Base-by-base conservation (phyloP, 176 grass and related monocot species). In the Triticum aestivum region DNA sequence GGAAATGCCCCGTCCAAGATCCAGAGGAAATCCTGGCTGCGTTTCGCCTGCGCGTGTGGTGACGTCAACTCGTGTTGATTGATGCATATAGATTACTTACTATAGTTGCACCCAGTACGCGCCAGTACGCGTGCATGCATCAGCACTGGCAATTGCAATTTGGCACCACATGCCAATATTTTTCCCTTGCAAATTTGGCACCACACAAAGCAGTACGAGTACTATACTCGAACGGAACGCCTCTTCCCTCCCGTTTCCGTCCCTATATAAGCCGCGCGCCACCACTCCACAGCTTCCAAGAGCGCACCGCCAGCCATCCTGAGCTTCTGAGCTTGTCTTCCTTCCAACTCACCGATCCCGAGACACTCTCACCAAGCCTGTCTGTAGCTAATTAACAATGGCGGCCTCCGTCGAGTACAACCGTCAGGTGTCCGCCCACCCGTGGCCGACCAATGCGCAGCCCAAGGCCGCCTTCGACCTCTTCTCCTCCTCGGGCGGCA, bases 401-500 rank as follows among this genome's bases (percentile, higher is more conserved):
- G 91, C 88, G 79, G 87, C 92, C 77, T 91, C 90, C 1, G 90
- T 93, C 1, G 86, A 94, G 21, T 85, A 91, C 34, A 72, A 89
- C 61, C 85, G 85, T 13, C 85, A 83, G 77, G 84, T 82, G 20
- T 38, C 72, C 0, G 27, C 76, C 2, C 69, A 91, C 75, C 82
- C 70, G 12, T 91, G 88, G 51, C 67, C 90, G 12, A 63, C 52
- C 88, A 92, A 91, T 38, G 88, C 88, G n/a, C 27, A 84, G 18
- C 33, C 81, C 20, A 54, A 58, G 11, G 83, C 37, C 79, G 83
- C 44, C 78, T 92, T 91, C 81, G 89, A 91, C 62, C 84, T 92
- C 73, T 64, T 93, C 76, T 54, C 62, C 23, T 47, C 24, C 42
- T 56, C 35, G 38, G 56, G 69, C 35, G 61, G 38, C 44, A 70